These are phyloP conservation scores for Hymenotorrendiella dingleyae DNA, from an alignment of 2,329 filamentous ascomycete genomes.

Conservation along the genomic window DNA sequence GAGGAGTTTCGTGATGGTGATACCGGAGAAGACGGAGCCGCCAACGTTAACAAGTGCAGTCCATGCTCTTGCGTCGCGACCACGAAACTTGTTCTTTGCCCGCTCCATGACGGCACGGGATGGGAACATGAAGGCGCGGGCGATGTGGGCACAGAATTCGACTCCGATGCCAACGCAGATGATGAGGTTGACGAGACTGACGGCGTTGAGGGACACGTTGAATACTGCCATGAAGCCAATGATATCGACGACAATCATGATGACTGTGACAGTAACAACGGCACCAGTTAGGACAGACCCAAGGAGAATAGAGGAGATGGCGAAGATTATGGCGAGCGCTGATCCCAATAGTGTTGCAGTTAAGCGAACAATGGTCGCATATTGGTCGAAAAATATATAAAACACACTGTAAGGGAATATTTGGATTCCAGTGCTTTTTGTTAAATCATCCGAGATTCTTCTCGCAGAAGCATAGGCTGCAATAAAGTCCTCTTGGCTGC, in stretches of 20 bases:
- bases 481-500: conserved; percentile 90
- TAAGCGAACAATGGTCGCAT: conserved; percentile 74
- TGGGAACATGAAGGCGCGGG: conserved; percentile 92
- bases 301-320: conserved; percentile 72
- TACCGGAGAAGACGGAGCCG: conserved; percentile 89
- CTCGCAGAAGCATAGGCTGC: conserved; percentile 82
- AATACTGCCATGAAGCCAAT: conserved; percentile 91
- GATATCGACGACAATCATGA: conserved; percentile 92
- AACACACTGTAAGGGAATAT: conserved; percentile 97
- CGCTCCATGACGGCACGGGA: conserved; percentile 75
- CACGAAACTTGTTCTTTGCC: conserved; percentile 70
- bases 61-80: conserved; percentile 82
- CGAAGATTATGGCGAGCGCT: conserved; percentile 78
- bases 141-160: conserved; percentile 96
- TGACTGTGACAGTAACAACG: conserved; percentile 78
- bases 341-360: conserved; percentile 75
- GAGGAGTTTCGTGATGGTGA: conserved; percentile 90
- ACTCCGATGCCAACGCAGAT: conserved; percentile 96
- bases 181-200: conserved; percentile 91
- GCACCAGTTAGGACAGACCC: conserved; percentile 77
- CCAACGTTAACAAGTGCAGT: conserved; percentile 92
- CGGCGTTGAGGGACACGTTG: conserved; percentile 85
- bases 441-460: conserved; percentile 76
- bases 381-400: conserved; percentile 99
- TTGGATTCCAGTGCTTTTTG: conserved; percentile 63